phyloP scores from a whole-genome alignment of 768 basidiomycete genomes.

The Kwoniella mangroviensis region DNA sequence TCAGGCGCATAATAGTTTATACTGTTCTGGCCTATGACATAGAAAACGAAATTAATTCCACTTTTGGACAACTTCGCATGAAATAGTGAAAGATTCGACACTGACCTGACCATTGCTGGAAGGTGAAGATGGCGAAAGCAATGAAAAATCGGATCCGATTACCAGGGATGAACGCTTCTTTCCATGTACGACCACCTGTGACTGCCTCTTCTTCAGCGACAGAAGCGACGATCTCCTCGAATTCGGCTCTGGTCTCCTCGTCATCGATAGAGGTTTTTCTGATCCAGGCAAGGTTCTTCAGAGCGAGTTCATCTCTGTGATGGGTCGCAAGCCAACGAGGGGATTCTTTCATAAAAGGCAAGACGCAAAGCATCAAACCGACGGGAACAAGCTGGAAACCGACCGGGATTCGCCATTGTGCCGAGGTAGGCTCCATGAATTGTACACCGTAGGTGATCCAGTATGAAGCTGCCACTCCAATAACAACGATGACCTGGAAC shows the following conservation, averaged over 20 bases:
- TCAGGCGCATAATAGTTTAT: constrained; percentile 61
- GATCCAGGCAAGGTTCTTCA: constrained; percentile 63
- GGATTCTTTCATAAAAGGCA: constrained; percentile 48
- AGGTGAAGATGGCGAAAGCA: constrained; percentile 66
- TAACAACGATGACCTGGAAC: constrained; percentile 85
- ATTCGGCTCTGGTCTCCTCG: constrained; percentile 55
- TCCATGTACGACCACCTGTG: constrained; percentile 68
- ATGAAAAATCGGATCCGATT: constrained; percentile 81
- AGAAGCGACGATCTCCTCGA: constrained; percentile 75
- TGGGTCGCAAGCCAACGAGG: constrained; percentile 58
- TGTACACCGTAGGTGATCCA: constrained; percentile 52
- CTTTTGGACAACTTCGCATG: not conserved
- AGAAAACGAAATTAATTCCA: not conserved
- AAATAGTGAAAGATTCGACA: constrained; percentile 61
- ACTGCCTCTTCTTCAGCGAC: constrained; percentile 73
- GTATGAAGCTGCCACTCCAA: constrained; percentile 77
- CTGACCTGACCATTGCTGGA: constrained; percentile 79
- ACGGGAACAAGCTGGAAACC: constrained; percentile 57
- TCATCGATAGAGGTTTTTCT: constrained; percentile 56
- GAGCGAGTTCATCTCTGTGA: constrained; percentile 52
- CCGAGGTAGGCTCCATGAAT: constrained; percentile 10
- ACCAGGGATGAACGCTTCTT: constrained; percentile 79
- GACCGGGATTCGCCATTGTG: constrained; percentile 44
- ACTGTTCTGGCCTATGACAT: constrained; percentile 63
- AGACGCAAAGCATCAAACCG: constrained; percentile 56